A percentile compares a stretch with the other conserved stretches of the same genome.
Evolutionary conservation across 768 basidiomycete genomes (phyloP).

Genomic region (Lyophyllum decastes): DNA sequence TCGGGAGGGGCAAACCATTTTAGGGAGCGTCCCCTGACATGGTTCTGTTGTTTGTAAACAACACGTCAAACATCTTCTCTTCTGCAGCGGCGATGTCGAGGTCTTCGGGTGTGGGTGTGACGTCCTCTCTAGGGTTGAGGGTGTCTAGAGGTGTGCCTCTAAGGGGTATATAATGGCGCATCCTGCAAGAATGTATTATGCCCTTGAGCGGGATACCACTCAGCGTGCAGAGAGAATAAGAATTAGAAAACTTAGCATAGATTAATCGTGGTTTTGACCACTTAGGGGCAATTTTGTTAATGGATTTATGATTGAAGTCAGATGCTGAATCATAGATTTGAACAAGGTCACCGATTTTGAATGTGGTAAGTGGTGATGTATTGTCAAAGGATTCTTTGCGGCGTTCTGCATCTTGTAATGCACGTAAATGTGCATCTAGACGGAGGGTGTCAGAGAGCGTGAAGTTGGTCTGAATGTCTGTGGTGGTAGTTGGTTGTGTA

Average conservation of each 20-base stretch:
- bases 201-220: background rate
- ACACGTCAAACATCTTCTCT: background rate
- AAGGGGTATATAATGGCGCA: slow-evolving; percentile 3
- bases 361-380: background rate
- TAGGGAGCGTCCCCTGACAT: background rate
- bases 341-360: background rate
- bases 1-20: background rate
- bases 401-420: slow-evolving; percentile 1
- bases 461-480: background rate
- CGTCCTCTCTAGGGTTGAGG: background rate
- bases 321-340: slow-evolving; percentile 3
- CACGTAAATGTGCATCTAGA: background rate
- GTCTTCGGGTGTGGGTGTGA: background rate
- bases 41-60: background rate
- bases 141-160: background rate
- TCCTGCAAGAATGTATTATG: background rate
- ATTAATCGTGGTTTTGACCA: slow-evolving; percentile 3
- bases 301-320: background rate
- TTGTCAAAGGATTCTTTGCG: slow-evolving; percentile 3
- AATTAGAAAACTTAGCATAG: slow-evolving; percentile 4
- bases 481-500: background rate
- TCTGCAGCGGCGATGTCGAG: background rate
- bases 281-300: slow-evolving; percentile 2
- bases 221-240: background rate
- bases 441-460: background rate